Conservation (phyloP, 495 filamentous ascomycete genomes). For the Pyrenopolyporus hunteri region DNA sequence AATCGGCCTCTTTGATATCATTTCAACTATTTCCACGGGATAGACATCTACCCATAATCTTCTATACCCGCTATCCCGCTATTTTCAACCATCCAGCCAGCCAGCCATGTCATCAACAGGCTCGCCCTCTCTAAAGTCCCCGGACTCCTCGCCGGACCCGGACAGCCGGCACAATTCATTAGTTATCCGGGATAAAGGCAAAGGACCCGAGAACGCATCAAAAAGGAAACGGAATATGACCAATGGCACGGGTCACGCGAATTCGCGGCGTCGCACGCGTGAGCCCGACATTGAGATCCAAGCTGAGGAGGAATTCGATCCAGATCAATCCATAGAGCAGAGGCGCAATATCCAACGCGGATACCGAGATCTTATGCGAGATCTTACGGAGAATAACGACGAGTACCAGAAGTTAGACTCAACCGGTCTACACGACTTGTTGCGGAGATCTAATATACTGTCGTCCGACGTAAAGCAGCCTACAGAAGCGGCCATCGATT, state of each 20-base stretch:
- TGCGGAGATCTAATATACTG: slow-evolving; percentile 67
- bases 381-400: slow-evolving; percentile 73
- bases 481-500: slow-evolving; percentile 89
- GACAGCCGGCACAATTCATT: slow-evolving; percentile 32
- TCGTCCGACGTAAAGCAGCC: slow-evolving; percentile 83
- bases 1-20: background rate
- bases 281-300: slow-evolving; percentile 47
- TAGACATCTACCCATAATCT: background rate
- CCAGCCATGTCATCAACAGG: slow-evolving; percentile 38
- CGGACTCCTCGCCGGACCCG: slow-evolving; percentile 15
- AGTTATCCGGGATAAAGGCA: slow-evolving; percentile 44
- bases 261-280: slow-evolving; percentile 46
- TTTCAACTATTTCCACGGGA: background rate
- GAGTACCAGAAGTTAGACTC: slow-evolving; percentile 68
- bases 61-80: background rate
- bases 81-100: background rate
- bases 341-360: slow-evolving; percentile 71
- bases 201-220: slow-evolving; percentile 41
- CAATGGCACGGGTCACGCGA: slow-evolving; percentile 48
- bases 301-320: slow-evolving; percentile 73
- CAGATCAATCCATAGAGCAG: slow-evolving; percentile 83
- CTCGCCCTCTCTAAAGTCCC: slow-evolving; percentile 20
- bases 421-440: slow-evolving; percentile 63
- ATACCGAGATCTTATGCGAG: slow-evolving; percentile 68
- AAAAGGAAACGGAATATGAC: slow-evolving; percentile 61